A percentile compares a stretch with the other conserved stretches of the same genome.
These are phyloP conservation scores for Suhomyces kilbournensis DNA, from an alignment of 805 yeast genomes.

Conservation along the genomic window DNA sequence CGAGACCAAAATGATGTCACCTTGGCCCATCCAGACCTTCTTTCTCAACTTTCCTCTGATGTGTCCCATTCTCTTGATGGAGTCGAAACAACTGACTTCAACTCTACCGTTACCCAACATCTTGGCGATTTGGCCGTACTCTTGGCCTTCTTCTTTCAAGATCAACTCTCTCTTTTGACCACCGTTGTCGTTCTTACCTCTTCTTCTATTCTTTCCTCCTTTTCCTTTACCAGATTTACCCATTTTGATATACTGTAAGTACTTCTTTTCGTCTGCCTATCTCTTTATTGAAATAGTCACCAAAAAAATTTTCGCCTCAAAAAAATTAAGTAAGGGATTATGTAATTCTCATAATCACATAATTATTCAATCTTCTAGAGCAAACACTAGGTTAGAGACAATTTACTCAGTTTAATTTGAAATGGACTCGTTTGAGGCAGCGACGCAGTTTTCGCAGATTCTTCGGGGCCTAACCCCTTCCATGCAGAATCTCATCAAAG, in stretches of 20 bases:
- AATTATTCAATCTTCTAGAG: too few relatives aligned
- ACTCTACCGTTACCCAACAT: constrained; percentile 98
- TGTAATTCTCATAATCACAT: background rate
- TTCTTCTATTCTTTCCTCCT: constrained; percentile 94
- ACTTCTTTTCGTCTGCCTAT: background rate
- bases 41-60: constrained; percentile 98
- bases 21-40: constrained; percentile 99
- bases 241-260: constrained; percentile 37
- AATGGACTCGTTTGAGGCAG: constrained; percentile 83
- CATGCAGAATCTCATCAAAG: constrained; percentile 45
- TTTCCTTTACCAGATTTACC: constrained; percentile 75
- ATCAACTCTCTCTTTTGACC: constrained; percentile 92
- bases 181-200: constrained; percentile 94
- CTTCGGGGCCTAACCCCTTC: constrained; percentile 67
- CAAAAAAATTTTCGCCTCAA: background rate
- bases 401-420: too few relatives aligned
- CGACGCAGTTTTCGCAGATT: constrained; percentile 68
- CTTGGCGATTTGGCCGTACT: constrained; percentile 95
- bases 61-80: constrained; percentile 90
- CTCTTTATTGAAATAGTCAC: background rate
- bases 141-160: constrained; percentile 94
- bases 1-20: constrained; percentile 93
- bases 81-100: constrained; percentile 94
- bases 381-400: background rate
- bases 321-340: background rate